These are phyloP conservation scores for Canna indica DNA, from an alignment of 176 grass and related monocot species.

Conservation along the genomic window DNA sequence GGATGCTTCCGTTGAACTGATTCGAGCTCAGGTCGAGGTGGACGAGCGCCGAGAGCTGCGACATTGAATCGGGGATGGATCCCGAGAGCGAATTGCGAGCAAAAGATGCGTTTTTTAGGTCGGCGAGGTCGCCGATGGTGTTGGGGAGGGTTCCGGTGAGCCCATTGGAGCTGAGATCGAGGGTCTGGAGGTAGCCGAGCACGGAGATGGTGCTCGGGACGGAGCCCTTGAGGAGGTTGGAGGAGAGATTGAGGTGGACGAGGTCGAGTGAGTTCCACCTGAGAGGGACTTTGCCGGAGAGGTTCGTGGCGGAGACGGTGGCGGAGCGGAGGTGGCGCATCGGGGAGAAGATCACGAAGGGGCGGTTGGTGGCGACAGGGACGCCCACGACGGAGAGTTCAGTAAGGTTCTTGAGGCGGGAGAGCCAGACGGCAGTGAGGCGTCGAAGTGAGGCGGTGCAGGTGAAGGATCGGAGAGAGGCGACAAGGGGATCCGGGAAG, in stretches of 20 bases:
- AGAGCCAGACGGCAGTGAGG: slow-evolving; percentile 60
- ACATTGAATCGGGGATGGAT: slow-evolving; percentile 48
- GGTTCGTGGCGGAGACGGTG: slow-evolving; percentile 56
- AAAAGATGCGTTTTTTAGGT: slow-evolving; percentile 44
- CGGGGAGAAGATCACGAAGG: slow-evolving; percentile 59
- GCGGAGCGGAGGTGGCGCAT: slow-evolving; percentile 48
- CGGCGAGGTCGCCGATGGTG: slow-evolving; percentile 62
- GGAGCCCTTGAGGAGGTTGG: slow-evolving; percentile 58
- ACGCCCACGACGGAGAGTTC: slow-evolving; percentile 53
- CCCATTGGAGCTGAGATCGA: slow-evolving; percentile 78
- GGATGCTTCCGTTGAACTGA: slow-evolving; percentile 81
- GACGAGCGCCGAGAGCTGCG: slow-evolving; percentile 59
- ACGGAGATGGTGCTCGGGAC: slow-evolving; percentile 59
- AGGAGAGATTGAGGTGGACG: slow-evolving; percentile 69
- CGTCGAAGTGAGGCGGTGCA: slow-evolving; percentile 50
- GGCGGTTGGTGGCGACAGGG: slow-evolving; percentile 32
- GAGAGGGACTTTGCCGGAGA: slow-evolving; percentile 74
- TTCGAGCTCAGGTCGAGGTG: slow-evolving; percentile 82
- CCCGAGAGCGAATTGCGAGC: slow-evolving; percentile 69
- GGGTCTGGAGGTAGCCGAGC: slow-evolving; percentile 41
- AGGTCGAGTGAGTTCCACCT: slow-evolving; percentile 81
- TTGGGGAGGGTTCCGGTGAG: slow-evolving; percentile 59
- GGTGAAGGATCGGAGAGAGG: slow-evolving; percentile 51
- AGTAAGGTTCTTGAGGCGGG: slow-evolving; percentile 63
- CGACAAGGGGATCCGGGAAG: slow-evolving; percentile 38